Conservation (phyloP, 1,139 yeast species). For the Candida smagusa region DNA sequence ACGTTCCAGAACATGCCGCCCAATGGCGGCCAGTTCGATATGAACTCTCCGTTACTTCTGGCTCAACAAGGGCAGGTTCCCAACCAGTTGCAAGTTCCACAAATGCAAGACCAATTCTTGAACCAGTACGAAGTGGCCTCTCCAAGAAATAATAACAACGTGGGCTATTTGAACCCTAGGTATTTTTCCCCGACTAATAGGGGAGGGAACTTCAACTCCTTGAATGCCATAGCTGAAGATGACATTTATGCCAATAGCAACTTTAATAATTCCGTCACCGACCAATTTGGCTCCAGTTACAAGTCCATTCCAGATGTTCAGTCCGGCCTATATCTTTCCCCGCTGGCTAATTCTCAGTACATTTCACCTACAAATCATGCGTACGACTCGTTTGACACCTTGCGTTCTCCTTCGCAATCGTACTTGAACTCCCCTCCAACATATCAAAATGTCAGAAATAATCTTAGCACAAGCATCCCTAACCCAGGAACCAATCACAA, state of each 20-base stretch:
- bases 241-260: constrained; percentile 15
- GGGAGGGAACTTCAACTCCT: constrained; percentile 22
- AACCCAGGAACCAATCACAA: constrained; percentile 11
- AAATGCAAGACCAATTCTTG: constrained; percentile 2
- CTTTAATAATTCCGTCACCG: constrained; percentile 33
- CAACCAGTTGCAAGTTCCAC: constrained; percentile 4
- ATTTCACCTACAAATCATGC: constrained; percentile 13
- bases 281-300: constrained; percentile 12
- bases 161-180: constrained; percentile 33
- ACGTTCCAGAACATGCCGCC: constrained; percentile 13
- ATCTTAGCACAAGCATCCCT: constrained; percentile 30
- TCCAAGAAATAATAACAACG: constrained; percentile 15
- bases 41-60: constrained; percentile 5
- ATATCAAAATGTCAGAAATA: constrained; percentile 16
- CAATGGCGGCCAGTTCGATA: constrained; percentile 9
- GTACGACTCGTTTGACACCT: constrained; percentile 26
- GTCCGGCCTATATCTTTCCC: constrained; percentile 14
- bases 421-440: constrained; percentile 37
- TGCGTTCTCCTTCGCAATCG: constrained; percentile 29
- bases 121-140: constrained; percentile 27
- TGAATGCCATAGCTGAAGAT: constrained; percentile 35
- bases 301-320: constrained; percentile 12
- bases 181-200: constrained; percentile 39
- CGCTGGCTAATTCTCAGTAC: constrained; percentile 13
- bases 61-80: constrained; percentile 1